Evolutionary conservation across 768 basidiomycete species (phyloP).

Genomic region (Boletus pseudopeckii): DNA sequence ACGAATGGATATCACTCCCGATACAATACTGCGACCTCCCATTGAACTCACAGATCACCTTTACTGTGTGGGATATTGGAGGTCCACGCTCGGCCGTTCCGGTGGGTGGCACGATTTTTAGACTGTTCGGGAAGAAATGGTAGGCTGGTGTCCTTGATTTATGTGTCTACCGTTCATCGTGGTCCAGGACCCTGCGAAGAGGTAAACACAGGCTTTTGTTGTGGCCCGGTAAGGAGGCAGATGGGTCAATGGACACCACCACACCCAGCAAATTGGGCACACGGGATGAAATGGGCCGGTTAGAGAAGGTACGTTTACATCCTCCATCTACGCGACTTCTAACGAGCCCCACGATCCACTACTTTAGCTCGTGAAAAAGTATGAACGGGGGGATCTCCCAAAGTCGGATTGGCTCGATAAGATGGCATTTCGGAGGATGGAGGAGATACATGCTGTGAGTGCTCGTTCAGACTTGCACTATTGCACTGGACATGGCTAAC

Average conservation of each 20-base stretch:
- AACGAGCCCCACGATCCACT: neutral
- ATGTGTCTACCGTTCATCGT: neutral
- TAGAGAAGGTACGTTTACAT: constrained; percentile 69
- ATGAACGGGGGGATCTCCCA: constrained; percentile 88
- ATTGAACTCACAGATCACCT: constrained; percentile 79
- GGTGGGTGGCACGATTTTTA: constrained; percentile 89
- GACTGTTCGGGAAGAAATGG: constrained; percentile 93
- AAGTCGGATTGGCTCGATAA: constrained; percentile 97
- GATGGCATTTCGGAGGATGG: constrained; percentile 90
- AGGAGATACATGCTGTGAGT: constrained; percentile 86
- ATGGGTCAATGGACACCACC: constrained; percentile 72
- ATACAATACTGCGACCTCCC: constrained; percentile 95
- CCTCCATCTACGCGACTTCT: neutral
- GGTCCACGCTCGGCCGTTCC: constrained; percentile 76
- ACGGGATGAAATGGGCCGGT: constrained; percentile 90
- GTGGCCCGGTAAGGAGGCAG: constrained; percentile 83
- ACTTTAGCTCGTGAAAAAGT: constrained; percentile 83
- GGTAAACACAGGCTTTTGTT: constrained; percentile 88
- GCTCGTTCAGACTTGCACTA: neutral
- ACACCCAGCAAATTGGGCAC: constrained; percentile 85
- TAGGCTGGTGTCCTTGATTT: constrained; percentile 29
- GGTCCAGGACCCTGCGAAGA: constrained; percentile 72
- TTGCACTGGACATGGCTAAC: neutral
- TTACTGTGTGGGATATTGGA: constrained; percentile 95
- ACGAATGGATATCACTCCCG: constrained; percentile 90